Evolutionary conservation across 148 eudicot genomes (phyloP).

Genomic region (Oxyria digyna): DNA sequence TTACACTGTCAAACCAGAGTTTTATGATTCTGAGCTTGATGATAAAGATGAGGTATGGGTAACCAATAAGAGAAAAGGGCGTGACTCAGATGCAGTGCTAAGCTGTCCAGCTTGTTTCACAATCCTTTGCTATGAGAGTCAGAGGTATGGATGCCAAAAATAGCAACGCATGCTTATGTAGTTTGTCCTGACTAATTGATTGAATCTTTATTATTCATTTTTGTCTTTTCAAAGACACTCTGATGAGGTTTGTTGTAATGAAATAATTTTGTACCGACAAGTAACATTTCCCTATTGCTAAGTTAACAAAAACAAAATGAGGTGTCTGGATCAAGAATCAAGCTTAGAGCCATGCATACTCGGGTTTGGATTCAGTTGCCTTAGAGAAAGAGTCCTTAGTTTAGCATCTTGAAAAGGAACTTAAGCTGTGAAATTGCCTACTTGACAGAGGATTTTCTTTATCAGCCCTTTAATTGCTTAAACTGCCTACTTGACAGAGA

Average conservation of each 20-base stretch:
- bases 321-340: not conserved
- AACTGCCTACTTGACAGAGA: too few species aligned
- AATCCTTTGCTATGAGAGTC: constrained; percentile 65
- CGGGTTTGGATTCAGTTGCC: not conserved
- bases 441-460: not conserved
- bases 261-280: not conserved
- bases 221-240: not conserved
- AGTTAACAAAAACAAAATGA: not conserved
- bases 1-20: constrained; percentile 67
- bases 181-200: not conserved
- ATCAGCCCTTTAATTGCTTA: not conserved
- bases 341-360: not conserved
- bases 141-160: constrained; percentile 35
- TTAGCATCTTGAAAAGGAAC: not conserved
- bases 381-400: not conserved
- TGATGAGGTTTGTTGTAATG: not conserved
- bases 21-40: constrained; percentile 72
- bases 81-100: constrained; percentile 73
- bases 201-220: not conserved
- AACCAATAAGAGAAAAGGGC: constrained; percentile 48
- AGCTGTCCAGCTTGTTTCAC: constrained; percentile 98
- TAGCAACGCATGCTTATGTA: not conserved
- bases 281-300: not conserved
- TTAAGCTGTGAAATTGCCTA: not conserved
- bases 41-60: constrained; percentile 78